Evolutionary conservation across 2,329 filamentous ascomycete genomes (phyloP), one percentile per base, ranked within the genome.

Genomic region (Periconia digitata): DNA sequence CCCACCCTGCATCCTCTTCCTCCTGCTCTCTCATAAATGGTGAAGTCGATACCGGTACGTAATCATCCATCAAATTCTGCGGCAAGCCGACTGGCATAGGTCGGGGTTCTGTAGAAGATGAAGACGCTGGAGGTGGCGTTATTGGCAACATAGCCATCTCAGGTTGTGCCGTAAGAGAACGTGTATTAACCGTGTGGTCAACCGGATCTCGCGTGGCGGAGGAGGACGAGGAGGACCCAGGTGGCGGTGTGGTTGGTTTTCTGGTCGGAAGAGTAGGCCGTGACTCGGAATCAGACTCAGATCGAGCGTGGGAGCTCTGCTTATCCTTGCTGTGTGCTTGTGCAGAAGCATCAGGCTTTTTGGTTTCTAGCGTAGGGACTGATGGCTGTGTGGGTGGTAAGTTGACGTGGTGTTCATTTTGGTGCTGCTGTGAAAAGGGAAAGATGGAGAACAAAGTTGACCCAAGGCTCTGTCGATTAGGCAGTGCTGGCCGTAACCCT

Each of bases 121-220:
- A 52, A 38, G 42, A 27, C 12, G 32, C 29, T 2, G 65, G 58
- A 10, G 27, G 27, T 5, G 65, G 61, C 1, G 64, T 63, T 1
- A 69, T 46, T 0, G 65, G 60, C 63, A 70, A 66, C 59, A 69
- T 63, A 8, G 64, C 49, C 60, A 69, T 64, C 47, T 70, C 63
- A 2, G 63, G 64, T 22, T 46, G 44, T 10, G 47, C 46, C 17
- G 55, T 57, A 6, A 60, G 51, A 3, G 21, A n/a, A n/a, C n/a
- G 21, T 21, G 40, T 7, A 18, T 23, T 24, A 12, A 20, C 32
- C 7, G 47, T 43, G 0, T 58, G 41, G 18, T 52, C 47, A 10
- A 13, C 10, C 10, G 16, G 46, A 35, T 21, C 3, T 20, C 53
- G 36, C 36, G 47, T 39, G 6, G 50, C 39, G 20, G 58, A 52